Base-by-base conservation (phyloP, 2,329 filamentous ascomycete genomes). In the Claviceps capensis region DNA sequence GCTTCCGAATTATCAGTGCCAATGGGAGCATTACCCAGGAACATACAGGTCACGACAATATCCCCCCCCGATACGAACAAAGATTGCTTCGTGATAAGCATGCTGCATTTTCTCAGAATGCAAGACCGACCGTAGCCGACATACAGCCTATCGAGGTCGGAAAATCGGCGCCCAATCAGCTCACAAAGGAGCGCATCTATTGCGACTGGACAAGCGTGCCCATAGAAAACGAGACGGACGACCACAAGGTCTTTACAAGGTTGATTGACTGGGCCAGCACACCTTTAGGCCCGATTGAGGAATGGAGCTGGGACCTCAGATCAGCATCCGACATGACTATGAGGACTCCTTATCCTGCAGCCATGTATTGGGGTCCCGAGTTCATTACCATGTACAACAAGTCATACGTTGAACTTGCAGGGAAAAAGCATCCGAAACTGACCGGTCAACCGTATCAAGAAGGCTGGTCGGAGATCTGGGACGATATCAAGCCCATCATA, bases 401-500 rank as follows among this genome's bases (percentile, higher is more conserved):
- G 61, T 77, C 81, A 1, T 85, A 83, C 58, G 73, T 78, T 53
- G 67, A 75, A 52, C 71, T 85, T 17, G 80, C 80, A 48, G 82
- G 81, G 13, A 73, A 80, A 52, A 82, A 81, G 53, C 83, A 86
- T 60, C 83, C 83, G 1, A 59, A 60, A 2, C 65, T 85, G 11
- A 76, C 86, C 65, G 83, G 83, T 2, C 75, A 77, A 59, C 73
- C 72, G 26, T 66, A 85, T 54, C 70, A 71, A 26, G 72, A 80
- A 41, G 76, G 78, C 4, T 86, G 82, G 82, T 68, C 71, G 0
- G 86, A 90, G 61, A 84, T 90, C 7, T 90, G 85, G 85, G 71
- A 80, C 22, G 78, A 82, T 3, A 74, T 90, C 16, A 75, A 81
- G 56, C 80, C 80, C 1, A 75, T 85, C 0, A 85, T 91, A 56